These are phyloP conservation scores for Neckera pumila DNA, from an alignment of 225 moss, liverwort and hornwort species.

Conservation along the genomic window DNA sequence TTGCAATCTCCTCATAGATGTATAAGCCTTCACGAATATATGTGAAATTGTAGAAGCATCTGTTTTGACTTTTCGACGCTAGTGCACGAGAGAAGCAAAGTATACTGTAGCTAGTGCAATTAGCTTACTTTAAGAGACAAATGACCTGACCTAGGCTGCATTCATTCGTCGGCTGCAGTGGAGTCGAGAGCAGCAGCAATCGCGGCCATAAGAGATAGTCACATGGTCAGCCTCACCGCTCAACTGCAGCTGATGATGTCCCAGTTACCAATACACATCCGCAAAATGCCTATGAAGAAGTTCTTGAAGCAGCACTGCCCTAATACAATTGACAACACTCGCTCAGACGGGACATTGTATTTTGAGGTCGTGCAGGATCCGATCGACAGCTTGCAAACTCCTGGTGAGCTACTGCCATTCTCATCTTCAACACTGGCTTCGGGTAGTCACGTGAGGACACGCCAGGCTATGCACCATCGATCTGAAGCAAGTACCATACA, in stretches of 20 bases:
- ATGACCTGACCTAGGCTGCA: background rate
- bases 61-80: background rate
- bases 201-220: conserved; percentile 12
- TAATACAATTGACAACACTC: background rate
- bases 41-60: background rate
- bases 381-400: background rate
- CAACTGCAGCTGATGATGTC: conserved; percentile 12
- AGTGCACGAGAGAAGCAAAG: background rate
- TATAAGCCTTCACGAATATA: background rate
- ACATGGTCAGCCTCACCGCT: conserved; percentile 3
- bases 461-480: background rate
- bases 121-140: background rate
- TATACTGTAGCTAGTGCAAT: background rate
- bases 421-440: background rate
- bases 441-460: background rate
- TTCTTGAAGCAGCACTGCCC: conserved; percentile 31
- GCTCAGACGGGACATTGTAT: conserved; percentile 1
- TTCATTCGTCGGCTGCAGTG: background rate
- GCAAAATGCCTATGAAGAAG: conserved; percentile 33
- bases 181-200: conserved; percentile 17
- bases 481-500: background rate
- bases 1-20: background rate
- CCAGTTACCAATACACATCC: conserved; percentile 16
- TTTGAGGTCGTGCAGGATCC: background rate
- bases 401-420: background rate